phyloP scores from a whole-genome alignment of 352 stramenopile genomes.

The Phytophthora pseudosyringae region DNA sequence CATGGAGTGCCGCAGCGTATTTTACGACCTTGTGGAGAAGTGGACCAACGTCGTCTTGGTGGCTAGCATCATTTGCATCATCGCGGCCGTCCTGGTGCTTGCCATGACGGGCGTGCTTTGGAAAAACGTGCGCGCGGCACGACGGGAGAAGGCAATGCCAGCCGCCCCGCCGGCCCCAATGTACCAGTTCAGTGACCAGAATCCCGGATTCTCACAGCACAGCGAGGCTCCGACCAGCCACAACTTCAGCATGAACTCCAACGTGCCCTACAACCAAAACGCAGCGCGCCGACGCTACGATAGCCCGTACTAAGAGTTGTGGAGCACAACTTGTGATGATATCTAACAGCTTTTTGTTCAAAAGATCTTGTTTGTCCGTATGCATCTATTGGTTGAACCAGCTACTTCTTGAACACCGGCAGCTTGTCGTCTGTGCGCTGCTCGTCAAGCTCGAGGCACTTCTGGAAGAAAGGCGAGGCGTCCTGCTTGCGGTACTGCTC shows the following conservation, averaged over 20 bases:
- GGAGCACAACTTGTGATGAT: slow-evolving; percentile 15
- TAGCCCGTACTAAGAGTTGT: slow-evolving; percentile 40
- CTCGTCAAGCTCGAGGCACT: slow-evolving; percentile 41
- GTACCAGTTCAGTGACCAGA: slow-evolving; percentile 42
- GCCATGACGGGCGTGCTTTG: slow-evolving; percentile 67
- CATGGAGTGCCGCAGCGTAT: slow-evolving; percentile 63
- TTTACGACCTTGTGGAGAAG: slow-evolving; percentile 73
- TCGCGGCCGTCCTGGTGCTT: slow-evolving; percentile 56
- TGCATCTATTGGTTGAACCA: slow-evolving; percentile 35
- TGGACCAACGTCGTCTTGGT: slow-evolving; percentile 73
- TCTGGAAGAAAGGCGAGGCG: slow-evolving; percentile 44
- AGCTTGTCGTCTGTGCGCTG: slow-evolving; percentile 26
- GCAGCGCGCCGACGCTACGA: slow-evolving; percentile 42
- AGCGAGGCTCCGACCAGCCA: slow-evolving; percentile 37
- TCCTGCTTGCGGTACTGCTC: slow-evolving; percentile 43
- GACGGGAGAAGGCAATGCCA: slow-evolving; percentile 25
- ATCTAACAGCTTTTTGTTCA: slow-evolving; percentile 33
- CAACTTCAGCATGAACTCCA: slow-evolving; percentile 46
- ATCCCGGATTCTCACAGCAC: slow-evolving; percentile 24
- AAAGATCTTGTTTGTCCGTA: slow-evolving; percentile 22
- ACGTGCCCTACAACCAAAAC: slow-evolving; percentile 30
- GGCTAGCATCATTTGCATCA: slow-evolving; percentile 56
- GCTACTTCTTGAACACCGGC: slow-evolving; percentile 44
- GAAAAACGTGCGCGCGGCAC: slow-evolving; percentile 36
- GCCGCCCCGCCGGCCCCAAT: slow-evolving; percentile 18